Conservation (phyloP, 2,329 filamentous ascomycete genomes). For the Ceratocystis cubensis region DNA sequence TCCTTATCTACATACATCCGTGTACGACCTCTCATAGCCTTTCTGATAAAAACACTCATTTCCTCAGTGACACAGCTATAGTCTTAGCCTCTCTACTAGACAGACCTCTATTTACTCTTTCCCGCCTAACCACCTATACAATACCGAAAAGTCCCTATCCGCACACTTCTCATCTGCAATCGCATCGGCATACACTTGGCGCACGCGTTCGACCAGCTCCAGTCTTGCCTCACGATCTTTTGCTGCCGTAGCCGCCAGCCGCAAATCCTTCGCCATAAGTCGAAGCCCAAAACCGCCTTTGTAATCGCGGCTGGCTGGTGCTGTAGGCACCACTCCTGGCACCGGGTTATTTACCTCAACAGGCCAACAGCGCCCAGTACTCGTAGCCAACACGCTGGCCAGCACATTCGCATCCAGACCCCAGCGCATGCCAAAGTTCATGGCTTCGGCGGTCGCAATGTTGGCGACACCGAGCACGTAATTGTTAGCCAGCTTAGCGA, state of each 20-base stretch:
- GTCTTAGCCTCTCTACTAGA: neutral
- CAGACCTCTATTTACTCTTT: slow-evolving; percentile 30
- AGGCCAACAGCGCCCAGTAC: slow-evolving; percentile 92
- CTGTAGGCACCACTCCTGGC: slow-evolving; percentile 62
- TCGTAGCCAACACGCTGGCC: slow-evolving; percentile 79
- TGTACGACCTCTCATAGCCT: neutral
- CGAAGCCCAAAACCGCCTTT: slow-evolving; percentile 62
- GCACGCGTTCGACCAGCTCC: slow-evolving; percentile 50
- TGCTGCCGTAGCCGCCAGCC: slow-evolving; percentile 60
- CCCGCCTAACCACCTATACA: slow-evolving; percentile 58
- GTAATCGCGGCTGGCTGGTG: slow-evolving; percentile 67
- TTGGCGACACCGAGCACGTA: slow-evolving; percentile 93
- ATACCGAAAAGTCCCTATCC: slow-evolving; percentile 68
- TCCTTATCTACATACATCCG: slow-evolving; percentile 6
- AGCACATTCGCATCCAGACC: slow-evolving; percentile 53
- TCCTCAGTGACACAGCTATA: neutral
- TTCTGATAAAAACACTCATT: neutral
- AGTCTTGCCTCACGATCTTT: slow-evolving; percentile 53
- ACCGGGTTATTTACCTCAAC: slow-evolving; percentile 94
- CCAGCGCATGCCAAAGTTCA: slow-evolving; percentile 51
- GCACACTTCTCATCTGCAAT: slow-evolving; percentile 48
- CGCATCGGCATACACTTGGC: slow-evolving; percentile 54
- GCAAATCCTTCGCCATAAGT: slow-evolving; percentile 70
- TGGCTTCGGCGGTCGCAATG: slow-evolving; percentile 54
- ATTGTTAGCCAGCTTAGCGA: slow-evolving; percentile 93